These are phyloP conservation scores for Kwoniella sp. DNA, from an alignment of 768 basidiomycete species.

Conservation along the genomic window DNA sequence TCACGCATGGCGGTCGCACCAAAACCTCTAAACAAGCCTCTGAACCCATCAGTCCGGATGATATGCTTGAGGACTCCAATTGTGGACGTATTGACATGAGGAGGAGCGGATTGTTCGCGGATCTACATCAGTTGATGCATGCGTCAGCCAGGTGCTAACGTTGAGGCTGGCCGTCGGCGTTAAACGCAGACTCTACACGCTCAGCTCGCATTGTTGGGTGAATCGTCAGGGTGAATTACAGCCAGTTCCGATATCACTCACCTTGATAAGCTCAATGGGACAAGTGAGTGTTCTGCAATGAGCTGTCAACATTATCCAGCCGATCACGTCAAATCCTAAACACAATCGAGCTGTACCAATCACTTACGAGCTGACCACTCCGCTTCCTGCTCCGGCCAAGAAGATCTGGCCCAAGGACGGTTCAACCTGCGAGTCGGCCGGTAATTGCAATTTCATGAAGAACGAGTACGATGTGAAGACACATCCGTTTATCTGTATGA, in stretches of 20 bases:
- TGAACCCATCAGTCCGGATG: conserved; percentile 63
- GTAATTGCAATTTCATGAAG: conserved; percentile 70
- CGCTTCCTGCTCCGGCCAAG: conserved; percentile 77
- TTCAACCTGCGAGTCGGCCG: conserved; percentile 45
- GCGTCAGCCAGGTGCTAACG: not conserved
- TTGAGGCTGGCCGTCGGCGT: too few relatives aligned
- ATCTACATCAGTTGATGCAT: too few relatives aligned
- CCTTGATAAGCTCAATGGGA: conserved; percentile 86
- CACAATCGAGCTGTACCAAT: not conserved
- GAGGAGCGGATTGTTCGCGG: conserved; percentile 54
- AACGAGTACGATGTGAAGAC: conserved; percentile 84
- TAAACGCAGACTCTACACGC: too few relatives aligned
- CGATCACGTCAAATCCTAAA: too few relatives aligned
- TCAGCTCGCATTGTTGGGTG: not conserved
- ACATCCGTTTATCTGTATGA: conserved; percentile 72
- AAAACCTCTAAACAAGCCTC: conserved; percentile 76
- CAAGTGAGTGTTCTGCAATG: conserved; percentile 69
- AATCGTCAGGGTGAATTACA: conserved; percentile 40
- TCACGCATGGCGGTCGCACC: conserved; percentile 75
- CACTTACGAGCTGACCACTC: conserved; percentile 60
- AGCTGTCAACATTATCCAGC: too few relatives aligned
- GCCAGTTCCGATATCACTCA: conserved; percentile 62
- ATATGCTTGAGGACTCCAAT: conserved; percentile 65
- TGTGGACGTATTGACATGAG: conserved; percentile 55
- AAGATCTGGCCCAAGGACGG: conserved; percentile 74